These are phyloP conservation scores for Ganoderma lucidum DNA, from an alignment of 1,284 basidiomycete genomes.

Conservation along the genomic window DNA sequence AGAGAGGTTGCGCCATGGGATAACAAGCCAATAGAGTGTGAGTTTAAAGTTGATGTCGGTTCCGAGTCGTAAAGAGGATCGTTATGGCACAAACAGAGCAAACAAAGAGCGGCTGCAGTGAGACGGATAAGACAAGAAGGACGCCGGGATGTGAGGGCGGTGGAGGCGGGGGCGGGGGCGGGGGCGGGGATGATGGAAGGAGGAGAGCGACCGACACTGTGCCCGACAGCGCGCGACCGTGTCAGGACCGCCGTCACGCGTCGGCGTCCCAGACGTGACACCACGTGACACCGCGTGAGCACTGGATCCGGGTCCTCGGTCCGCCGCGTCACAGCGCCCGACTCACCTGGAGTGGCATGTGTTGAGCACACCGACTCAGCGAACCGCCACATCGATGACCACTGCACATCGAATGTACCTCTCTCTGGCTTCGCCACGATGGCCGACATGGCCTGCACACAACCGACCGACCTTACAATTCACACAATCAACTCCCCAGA, in stretches of 20 bases:
- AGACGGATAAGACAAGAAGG: slow-evolving; percentile 30
- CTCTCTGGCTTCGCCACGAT: neutral
- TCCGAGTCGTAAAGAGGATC: slow-evolving; percentile 30
- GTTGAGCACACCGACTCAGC: slow-evolving; percentile 4
- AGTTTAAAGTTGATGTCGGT: slow-evolving; percentile 13
- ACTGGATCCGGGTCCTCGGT: neutral
- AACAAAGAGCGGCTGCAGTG: slow-evolving; percentile 32
- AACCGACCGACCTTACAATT: slow-evolving; percentile 11
- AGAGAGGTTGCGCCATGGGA: slow-evolving; percentile 79
- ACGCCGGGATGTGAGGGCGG: slow-evolving; percentile 16
- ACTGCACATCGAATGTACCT: neutral
- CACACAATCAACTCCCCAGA: slow-evolving; percentile 12
- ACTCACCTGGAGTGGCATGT: neutral
- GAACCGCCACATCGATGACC: slow-evolving; percentile 2
- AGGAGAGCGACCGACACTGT: slow-evolving; percentile 13
- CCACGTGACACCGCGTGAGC: neutral
- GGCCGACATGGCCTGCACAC: slow-evolving; percentile 13
- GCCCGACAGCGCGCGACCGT: neutral
- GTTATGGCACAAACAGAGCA: slow-evolving; percentile 28
- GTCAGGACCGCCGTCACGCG: neutral
- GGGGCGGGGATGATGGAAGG: slow-evolving; percentile 11
- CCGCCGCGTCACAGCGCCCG: neutral
- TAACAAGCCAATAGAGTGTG: slow-evolving; percentile 6
- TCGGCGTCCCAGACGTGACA: neutral
- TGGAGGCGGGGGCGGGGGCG: slow-evolving; percentile 11